These are phyloP conservation scores for Eucalyptus polyanthemos DNA, from an alignment of 345 rosid species.

Conservation along the genomic window DNA sequence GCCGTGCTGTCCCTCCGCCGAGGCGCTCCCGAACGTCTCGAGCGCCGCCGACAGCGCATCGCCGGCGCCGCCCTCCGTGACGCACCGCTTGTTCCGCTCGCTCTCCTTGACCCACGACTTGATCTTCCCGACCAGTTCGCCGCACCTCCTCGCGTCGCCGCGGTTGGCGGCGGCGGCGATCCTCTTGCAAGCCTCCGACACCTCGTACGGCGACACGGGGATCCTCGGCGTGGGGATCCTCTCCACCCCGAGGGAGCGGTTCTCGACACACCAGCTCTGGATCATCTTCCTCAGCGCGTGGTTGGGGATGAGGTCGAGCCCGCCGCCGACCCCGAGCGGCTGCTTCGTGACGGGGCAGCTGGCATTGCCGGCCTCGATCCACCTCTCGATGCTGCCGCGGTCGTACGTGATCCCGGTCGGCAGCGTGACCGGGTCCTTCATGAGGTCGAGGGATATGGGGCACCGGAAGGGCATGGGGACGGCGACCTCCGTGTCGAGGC, in stretches of 20 bases:
- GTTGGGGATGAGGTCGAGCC: slow-evolving; percentile 8
- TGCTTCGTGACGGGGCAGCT: slow-evolving; percentile 20
- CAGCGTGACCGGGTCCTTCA: slow-evolving; percentile 26
- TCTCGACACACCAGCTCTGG: slow-evolving; percentile 24
- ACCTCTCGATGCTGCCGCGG: slow-evolving; percentile 20
- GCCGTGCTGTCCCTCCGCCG: neutral
- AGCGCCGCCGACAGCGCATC: slow-evolving; percentile 2
- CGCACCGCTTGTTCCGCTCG: slow-evolving; percentile 12
- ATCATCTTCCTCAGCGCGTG: slow-evolving; percentile 18
- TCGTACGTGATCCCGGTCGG: slow-evolving; percentile 32
- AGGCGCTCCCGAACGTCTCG: slow-evolving; percentile 2
- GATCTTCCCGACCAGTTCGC: slow-evolving; percentile 4
- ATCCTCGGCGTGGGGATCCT: slow-evolving; percentile 25
- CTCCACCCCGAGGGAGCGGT: slow-evolving; percentile 9
- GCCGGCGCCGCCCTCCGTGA: slow-evolving; percentile 1
- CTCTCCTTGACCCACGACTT: slow-evolving; percentile 18
- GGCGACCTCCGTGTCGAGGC: slow-evolving; percentile 2
- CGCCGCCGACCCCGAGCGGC: neutral
- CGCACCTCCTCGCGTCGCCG: slow-evolving; percentile 10
- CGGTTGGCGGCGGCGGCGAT: neutral
- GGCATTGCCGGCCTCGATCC: slow-evolving; percentile 17
- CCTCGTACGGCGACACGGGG: slow-evolving; percentile 11
- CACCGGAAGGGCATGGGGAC: slow-evolving; percentile 21
- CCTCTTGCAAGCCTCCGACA: slow-evolving; percentile 4
- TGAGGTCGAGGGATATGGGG: slow-evolving; percentile 27